Percentiles rank a stretch among this genome's conserved stretches.
Conservation (phyloP, 1,139 yeast species). For the Magnusiomyces sp. region DNA sequence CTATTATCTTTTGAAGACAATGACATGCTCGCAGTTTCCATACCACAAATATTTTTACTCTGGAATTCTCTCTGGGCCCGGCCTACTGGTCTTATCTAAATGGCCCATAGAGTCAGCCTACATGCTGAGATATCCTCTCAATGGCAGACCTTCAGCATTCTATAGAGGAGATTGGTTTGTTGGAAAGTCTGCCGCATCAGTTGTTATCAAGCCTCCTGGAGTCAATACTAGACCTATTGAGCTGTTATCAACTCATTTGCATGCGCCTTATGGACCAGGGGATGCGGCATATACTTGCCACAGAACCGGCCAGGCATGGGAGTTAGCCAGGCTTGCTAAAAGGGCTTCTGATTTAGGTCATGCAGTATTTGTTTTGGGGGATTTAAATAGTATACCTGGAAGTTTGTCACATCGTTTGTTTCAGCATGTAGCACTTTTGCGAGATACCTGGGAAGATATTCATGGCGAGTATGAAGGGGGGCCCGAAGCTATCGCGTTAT, state of each 20-base stretch:
- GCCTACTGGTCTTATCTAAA: slow-evolving; percentile 74
- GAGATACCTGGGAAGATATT: slow-evolving; percentile 76
- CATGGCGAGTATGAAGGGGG: slow-evolving; percentile 41
- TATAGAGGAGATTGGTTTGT: slow-evolving; percentile 97
- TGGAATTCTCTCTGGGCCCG: slow-evolving; percentile 91
- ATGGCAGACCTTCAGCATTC: slow-evolving; percentile 91
- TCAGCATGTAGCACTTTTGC: slow-evolving; percentile 57
- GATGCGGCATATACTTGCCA: slow-evolving; percentile 89
- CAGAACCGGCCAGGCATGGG: slow-evolving; percentile 96
- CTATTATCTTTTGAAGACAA: slow-evolving; percentile 52
- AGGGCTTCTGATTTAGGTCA: slow-evolving; percentile 65
- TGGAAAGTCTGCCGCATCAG: slow-evolving; percentile 81
- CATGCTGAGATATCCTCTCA: slow-evolving; percentile 76
- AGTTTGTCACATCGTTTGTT: slow-evolving; percentile 72
- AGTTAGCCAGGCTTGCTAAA: slow-evolving; percentile 60
- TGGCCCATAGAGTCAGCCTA: slow-evolving; percentile 76
- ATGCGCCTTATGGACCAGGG: slow-evolving; percentile 89
- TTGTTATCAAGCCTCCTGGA: slow-evolving; percentile 47
- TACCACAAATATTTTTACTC: slow-evolving; percentile 63
- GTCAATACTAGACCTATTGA: slow-evolving; percentile 48
- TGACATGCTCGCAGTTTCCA: slow-evolving; percentile 46
- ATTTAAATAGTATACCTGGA: slow-evolving; percentile 80
- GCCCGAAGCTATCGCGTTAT: slow-evolving; percentile 33
- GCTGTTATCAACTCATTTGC: slow-evolving; percentile 87
- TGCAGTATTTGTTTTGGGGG: slow-evolving; percentile 86